Evolutionary conservation across 805 yeast species (phyloP).

Genomic region (Candida fluviatilis): DNA sequence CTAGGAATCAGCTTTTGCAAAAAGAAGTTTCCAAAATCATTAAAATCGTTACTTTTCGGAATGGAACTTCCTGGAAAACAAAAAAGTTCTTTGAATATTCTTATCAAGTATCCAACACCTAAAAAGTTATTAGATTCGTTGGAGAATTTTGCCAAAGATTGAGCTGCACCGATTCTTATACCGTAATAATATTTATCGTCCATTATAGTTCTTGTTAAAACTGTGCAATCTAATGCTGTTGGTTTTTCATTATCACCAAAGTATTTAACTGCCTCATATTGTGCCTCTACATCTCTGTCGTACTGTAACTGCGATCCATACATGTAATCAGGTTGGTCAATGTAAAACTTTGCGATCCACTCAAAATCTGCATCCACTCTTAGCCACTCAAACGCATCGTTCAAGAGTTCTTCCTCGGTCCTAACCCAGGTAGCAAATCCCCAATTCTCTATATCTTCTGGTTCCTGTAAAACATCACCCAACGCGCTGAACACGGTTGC

Average conservation of each 20-base stretch:
- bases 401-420: constrained; percentile 62
- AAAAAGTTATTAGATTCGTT: constrained; percentile 56
- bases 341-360: constrained; percentile 81
- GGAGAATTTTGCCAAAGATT: constrained; percentile 68
- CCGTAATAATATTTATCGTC: constrained; percentile 88
- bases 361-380: constrained; percentile 97
- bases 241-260: constrained; percentile 63
- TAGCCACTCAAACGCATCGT: constrained; percentile 96
- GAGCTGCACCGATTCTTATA: constrained; percentile 81
- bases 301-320: constrained; percentile 89
- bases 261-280: constrained; percentile 72
- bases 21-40: constrained; percentile 63
- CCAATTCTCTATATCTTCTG: constrained; percentile 68
- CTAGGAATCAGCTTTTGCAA: constrained; percentile 65
- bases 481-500: constrained; percentile 45
- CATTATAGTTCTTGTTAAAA: constrained; percentile 73
- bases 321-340: constrained; percentile 94
- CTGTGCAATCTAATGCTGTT: constrained; percentile 63
- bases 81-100: constrained; percentile 62
- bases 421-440: constrained; percentile 65
- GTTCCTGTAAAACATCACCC: constrained; percentile 71
- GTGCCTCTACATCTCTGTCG: constrained; percentile 96
- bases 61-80: constrained; percentile 62
- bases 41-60: constrained; percentile 80
- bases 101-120: constrained; percentile 70